A percentile compares a stretch with the other conserved stretches of the same genome.
Conservation (phyloP, 768 basidiomycete genomes). For the Ramaria sp. region DNA sequence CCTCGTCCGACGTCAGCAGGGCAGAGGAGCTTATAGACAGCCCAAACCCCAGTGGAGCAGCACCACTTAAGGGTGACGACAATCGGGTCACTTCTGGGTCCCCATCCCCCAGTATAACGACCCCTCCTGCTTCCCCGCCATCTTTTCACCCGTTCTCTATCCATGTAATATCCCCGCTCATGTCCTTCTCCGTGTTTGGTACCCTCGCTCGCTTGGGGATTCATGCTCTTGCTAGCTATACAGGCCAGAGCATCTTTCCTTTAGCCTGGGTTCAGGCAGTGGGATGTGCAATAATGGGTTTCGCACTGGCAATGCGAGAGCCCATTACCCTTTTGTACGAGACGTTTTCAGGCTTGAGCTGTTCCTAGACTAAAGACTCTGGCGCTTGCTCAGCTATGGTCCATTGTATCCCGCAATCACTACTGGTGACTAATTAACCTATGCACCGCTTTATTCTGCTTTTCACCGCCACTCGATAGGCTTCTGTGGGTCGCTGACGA, state of each 20-base stretch:
- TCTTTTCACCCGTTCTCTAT: constrained; percentile 43
- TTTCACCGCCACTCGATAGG: constrained; percentile 30
- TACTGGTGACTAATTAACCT: constrained; percentile 42
- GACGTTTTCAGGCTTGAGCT: background rate
- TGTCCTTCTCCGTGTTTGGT: constrained; percentile 81
- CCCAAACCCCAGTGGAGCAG: constrained; percentile 22
- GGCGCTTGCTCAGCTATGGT: constrained; percentile 50
- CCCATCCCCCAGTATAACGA: constrained; percentile 18
- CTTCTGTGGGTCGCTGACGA: constrained; percentile 93
- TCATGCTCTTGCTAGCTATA: constrained; percentile 59
- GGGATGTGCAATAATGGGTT: constrained; percentile 90
- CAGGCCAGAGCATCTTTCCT: constrained; percentile 67
- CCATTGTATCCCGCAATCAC: constrained; percentile 83
- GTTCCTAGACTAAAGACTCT: background rate
- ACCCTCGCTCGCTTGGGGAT: constrained; percentile 74
- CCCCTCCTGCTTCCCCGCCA: background rate
- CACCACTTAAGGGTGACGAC: constrained; percentile 27
- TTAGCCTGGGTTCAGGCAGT: constrained; percentile 77
- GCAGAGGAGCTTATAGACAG: too few species aligned
- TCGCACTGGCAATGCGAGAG: constrained; percentile 58
- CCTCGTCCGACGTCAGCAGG: too few species aligned
- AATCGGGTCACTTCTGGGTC: constrained; percentile 18
- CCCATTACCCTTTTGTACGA: constrained; percentile 68
- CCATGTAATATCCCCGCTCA: constrained; percentile 58
- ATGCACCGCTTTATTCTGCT: background rate